Conservation (phyloP, 257 asterid genomes). For the Solanum pimpinellifolium region DNA sequence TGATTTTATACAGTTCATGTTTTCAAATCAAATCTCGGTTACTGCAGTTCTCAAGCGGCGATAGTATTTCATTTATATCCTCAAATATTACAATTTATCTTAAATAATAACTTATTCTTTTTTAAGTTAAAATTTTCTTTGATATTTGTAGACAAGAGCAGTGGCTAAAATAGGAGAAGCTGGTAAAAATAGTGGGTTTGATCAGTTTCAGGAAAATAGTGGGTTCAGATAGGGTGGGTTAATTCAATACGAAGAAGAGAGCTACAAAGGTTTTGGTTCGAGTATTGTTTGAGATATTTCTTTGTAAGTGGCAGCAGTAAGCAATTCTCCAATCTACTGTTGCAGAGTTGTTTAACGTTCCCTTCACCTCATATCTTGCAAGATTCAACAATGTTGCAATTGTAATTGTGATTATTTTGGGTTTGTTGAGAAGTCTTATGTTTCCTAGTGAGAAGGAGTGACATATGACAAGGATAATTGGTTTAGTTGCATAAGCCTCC, state of each 20-base stretch:
- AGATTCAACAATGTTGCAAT: not conserved
- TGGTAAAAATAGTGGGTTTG: not conserved
- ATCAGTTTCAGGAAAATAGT: not conserved
- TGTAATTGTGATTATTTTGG: not conserved
- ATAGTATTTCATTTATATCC: not conserved
- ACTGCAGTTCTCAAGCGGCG: not conserved
- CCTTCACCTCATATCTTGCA: not conserved
- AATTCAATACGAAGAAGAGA: not conserved
- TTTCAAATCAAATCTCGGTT: not conserved
- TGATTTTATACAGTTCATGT: not conserved
- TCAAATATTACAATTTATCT: not conserved
- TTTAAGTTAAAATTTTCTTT: not conserved
- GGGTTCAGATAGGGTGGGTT: not conserved
- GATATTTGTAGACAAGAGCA: not conserved
- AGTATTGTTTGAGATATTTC: not conserved
- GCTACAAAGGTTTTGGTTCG: not conserved
- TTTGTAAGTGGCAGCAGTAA: not conserved
- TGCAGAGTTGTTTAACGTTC: not conserved
- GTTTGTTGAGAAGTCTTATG: not conserved
- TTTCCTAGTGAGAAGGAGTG: not conserved
- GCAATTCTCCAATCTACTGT: not conserved
- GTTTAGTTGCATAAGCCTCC: not conserved
- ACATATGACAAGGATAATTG: not conserved
- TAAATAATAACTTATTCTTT: not conserved
- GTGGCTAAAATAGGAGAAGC: not conserved